Percentiles rank a stretch among this genome's conserved stretches.
Conservation (phyloP, 1,284 basidiomycete genomes). For the Tetrapyrgos nigripes region DNA sequence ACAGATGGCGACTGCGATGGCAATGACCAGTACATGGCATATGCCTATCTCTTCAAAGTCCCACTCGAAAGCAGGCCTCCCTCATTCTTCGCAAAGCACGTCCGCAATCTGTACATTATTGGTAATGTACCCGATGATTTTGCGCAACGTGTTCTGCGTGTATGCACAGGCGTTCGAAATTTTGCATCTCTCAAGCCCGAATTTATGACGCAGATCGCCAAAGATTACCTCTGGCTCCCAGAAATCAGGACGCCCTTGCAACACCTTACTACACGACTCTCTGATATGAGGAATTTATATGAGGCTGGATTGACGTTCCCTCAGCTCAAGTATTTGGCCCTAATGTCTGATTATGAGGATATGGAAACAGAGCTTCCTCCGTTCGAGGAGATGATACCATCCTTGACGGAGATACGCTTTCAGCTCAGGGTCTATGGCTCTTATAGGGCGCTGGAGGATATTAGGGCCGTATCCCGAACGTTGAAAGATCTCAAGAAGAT, state of each 20-base stretch:
- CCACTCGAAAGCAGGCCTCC: not conserved
- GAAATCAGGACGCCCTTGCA: not conserved
- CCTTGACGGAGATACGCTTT: not conserved
- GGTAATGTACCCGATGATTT: not conserved
- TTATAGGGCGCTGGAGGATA: not conserved
- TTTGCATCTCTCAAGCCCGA: not conserved
- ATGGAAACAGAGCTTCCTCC: not conserved
- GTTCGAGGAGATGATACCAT: not conserved
- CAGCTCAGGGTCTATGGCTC: not conserved
- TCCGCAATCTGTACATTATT: not conserved
- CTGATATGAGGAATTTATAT: not conserved
- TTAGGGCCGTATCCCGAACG: not conserved
- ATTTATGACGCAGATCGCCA: not conserved
- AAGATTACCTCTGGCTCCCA: no score
- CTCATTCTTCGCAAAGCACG: not conserved
- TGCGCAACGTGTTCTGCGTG: not conserved
- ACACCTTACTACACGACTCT: not conserved
- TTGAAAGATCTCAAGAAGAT: not conserved
- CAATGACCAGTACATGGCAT: not conserved
- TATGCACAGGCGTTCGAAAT: not conserved
- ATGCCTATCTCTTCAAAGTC: not conserved
- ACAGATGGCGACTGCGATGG: not conserved
- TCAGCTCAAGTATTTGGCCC: not conserved
- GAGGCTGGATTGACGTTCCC: not conserved
- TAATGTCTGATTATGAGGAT: not conserved